These are phyloP conservation scores for Lophium mytilinum DNA, from an alignment of 495 filamentous ascomycete species.

Conservation along the genomic window DNA sequence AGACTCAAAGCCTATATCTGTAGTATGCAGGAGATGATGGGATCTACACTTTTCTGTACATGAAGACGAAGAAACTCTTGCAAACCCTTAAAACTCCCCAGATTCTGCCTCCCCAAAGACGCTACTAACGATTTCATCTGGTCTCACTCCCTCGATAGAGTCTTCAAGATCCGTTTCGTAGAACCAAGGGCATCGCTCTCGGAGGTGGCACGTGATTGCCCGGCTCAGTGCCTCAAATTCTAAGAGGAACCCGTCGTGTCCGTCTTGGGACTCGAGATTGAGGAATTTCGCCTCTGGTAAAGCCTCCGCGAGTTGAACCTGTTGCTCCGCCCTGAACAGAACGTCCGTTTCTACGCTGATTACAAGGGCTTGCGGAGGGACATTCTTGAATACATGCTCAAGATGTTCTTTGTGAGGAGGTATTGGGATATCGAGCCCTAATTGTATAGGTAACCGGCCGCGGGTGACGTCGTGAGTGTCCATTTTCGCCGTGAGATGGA, in stretches of 20 bases:
- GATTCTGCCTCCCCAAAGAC: constrained; percentile 6
- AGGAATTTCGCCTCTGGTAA: constrained; percentile 30
- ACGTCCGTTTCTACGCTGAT: constrained; percentile 34
- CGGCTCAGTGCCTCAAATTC: constrained; percentile 27
- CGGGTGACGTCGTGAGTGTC: constrained; percentile 34
- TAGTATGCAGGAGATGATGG: background rate
- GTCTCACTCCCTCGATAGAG: background rate
- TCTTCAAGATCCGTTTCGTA: constrained; percentile 8
- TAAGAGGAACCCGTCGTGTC: constrained; percentile 36
- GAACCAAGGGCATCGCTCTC: constrained; percentile 23
- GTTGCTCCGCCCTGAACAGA: constrained; percentile 32
- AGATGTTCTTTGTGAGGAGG: constrained; percentile 14
- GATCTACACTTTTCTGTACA: background rate
- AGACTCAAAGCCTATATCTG: too few relatives aligned
- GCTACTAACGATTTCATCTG: background rate
- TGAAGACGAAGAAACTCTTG: too few relatives aligned
- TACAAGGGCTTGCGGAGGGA: constrained; percentile 27
- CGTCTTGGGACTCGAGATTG: constrained; percentile 27
- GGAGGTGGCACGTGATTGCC: constrained; percentile 26
- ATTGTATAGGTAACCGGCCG: constrained; percentile 5
- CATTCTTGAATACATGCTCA: constrained; percentile 14
- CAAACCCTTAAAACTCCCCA: background rate
- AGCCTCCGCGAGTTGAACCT: constrained; percentile 25
- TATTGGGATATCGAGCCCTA: background rate
- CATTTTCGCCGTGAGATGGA: constrained; percentile 36